A percentile compares a stretch with the other conserved stretches of the same genome.
These are phyloP conservation scores for Geoglossum glabrum DNA, from an alignment of 495 filamentous ascomycete genomes.

Conservation along the genomic window DNA sequence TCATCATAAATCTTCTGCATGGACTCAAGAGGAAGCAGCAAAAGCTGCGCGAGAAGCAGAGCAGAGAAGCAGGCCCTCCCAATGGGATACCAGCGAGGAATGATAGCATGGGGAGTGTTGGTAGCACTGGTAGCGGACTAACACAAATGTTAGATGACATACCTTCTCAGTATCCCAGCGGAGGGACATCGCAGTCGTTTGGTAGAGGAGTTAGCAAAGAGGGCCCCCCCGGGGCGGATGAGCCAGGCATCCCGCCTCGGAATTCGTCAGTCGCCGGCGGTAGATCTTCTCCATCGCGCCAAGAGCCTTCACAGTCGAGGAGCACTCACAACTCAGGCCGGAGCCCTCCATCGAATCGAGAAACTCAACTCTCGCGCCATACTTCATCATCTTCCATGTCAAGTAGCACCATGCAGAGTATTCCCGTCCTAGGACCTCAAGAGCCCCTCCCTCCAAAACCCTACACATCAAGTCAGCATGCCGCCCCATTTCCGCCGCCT, in stretches of 20 bases:
- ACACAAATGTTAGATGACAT: constrained; percentile 47
- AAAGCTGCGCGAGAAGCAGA: constrained; percentile 61
- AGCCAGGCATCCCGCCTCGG: constrained; percentile 24
- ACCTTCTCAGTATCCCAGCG: constrained; percentile 18
- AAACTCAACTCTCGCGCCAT: constrained; percentile 16
- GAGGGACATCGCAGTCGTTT: constrained; percentile 23
- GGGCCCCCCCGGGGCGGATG: constrained; percentile 21
- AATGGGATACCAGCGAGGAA: constrained; percentile 25
- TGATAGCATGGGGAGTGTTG: constrained; percentile 44
- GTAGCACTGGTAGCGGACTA: constrained; percentile 37
- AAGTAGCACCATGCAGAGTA: constrained; percentile 47
- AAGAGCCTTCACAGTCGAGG: not conserved
- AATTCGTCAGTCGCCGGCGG: constrained; percentile 21
- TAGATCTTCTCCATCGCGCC: constrained; percentile 12
- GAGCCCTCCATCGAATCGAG: constrained; percentile 20
- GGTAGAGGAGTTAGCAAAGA: constrained; percentile 24
- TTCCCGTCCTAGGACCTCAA: constrained; percentile 41
- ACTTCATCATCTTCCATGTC: constrained; percentile 33
- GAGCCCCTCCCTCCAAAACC: not conserved
- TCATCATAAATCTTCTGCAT: constrained; percentile 92
- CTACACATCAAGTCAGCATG: constrained; percentile 13
- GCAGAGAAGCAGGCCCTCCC: constrained; percentile 33
- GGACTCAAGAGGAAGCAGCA: constrained; percentile 93
- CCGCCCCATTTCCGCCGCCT: constrained; percentile 38
- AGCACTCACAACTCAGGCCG: constrained; percentile 4